Conservation (phyloP, 2,329 filamentous ascomycete genomes). For the Fusarium sp. region DNA sequence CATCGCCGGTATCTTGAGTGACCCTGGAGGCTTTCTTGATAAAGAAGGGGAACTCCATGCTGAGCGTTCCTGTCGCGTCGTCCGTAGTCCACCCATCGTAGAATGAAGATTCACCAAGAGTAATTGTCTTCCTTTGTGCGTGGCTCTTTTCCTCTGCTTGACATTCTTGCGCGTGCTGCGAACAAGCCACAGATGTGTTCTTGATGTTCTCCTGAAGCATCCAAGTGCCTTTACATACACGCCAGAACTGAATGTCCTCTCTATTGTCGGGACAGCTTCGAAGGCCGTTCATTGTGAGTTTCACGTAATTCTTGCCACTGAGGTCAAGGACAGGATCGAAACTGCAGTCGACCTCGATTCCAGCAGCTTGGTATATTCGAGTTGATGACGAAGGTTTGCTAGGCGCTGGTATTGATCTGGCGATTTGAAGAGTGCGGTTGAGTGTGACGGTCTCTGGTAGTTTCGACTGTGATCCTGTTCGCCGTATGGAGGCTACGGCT, state of each 20-base stretch:
- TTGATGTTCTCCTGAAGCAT: conserved; percentile 86
- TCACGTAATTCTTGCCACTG: conserved; percentile 70
- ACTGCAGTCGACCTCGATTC: conserved; percentile 83
- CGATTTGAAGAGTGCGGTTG: conserved; percentile 73
- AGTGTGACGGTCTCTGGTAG: conserved; percentile 63
- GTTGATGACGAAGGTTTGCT: conserved; percentile 79
- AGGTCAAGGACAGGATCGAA: conserved; percentile 84
- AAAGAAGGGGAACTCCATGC: conserved; percentile 74
- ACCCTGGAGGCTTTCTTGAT: conserved; percentile 58
- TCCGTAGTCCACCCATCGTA: conserved; percentile 87
- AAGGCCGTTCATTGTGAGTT: conserved; percentile 62
- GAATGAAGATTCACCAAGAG: conserved; percentile 81
- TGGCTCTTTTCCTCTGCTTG: background rate
- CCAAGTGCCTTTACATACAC: conserved; percentile 89
- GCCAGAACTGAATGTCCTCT: conserved; percentile 78
- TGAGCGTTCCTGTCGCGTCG: conserved; percentile 52
- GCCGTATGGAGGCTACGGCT: conserved; percentile 68
- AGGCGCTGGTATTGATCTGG: conserved; percentile 76
- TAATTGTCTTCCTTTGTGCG: conserved; percentile 69
- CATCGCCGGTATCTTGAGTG: conserved; percentile 78
- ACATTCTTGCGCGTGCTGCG: conserved; percentile 65
- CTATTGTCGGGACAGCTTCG: conserved; percentile 71
- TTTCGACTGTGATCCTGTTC: conserved; percentile 53
- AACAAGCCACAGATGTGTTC: conserved; percentile 78
- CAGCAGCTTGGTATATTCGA: conserved; percentile 83